Evolutionary conservation across 768 basidiomycete species (phyloP).

Genomic region (Imleria badia): DNA sequence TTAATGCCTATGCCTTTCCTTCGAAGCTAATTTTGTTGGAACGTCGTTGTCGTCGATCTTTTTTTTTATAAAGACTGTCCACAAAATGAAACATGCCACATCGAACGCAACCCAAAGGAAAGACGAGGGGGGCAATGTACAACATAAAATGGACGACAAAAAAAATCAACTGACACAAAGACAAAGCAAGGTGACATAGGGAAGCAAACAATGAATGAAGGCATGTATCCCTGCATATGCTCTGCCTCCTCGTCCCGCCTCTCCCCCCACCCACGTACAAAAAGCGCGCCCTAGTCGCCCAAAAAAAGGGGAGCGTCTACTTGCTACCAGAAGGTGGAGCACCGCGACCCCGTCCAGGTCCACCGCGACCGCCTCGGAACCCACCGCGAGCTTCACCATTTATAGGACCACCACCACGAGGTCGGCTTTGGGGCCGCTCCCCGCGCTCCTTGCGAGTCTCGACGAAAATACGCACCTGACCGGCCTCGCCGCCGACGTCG

Average conservation of each 20-base stretch:
- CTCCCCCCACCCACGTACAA: slow-evolving; percentile 1
- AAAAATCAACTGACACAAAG: background rate
- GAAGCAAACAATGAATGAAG: slow-evolving; percentile 7
- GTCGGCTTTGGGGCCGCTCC: slow-evolving; percentile 66
- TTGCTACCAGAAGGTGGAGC: slow-evolving; percentile 29
- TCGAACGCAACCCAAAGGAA: slow-evolving; percentile 13
- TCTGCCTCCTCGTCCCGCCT: background rate
- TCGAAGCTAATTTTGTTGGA: too few species aligned
- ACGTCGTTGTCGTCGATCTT: too few species aligned
- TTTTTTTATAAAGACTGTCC: slow-evolving; percentile 12
- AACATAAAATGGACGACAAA: slow-evolving; percentile 11
- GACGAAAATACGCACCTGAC: slow-evolving; percentile 61
- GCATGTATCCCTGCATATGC: slow-evolving; percentile 13
- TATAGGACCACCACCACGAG: slow-evolving; percentile 59
- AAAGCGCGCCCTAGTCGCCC: background rate
- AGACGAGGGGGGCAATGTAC: slow-evolving; percentile 12
- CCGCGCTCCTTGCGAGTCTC: slow-evolving; percentile 92
- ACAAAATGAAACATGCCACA: slow-evolving; percentile 10
- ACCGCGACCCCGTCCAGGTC: slow-evolving; percentile 44
- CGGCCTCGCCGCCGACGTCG: slow-evolving; percentile 57
- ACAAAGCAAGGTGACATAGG: slow-evolving; percentile 16
- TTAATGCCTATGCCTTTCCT: too few species aligned
- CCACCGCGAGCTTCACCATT: slow-evolving; percentile 49
- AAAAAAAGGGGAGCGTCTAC: slow-evolving; percentile 8
- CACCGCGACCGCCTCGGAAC: slow-evolving; percentile 47